Base-by-base conservation (phyloP, 805 yeast genomes). In the Saccharomycopsis selenospora region DNA sequence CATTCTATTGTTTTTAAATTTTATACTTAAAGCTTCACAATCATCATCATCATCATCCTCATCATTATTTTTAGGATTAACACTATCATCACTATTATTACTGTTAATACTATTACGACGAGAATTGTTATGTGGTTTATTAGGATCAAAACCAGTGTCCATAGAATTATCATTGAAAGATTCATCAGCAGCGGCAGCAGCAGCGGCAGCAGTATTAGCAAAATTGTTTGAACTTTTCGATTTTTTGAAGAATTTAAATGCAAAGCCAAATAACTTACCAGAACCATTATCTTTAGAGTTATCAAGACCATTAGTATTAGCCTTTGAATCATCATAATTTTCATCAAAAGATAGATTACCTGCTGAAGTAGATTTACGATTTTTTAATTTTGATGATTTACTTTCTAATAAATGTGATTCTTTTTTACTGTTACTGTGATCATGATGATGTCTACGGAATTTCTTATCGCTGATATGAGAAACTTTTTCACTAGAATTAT, bases 201-300 rank as follows among this genome's bases (percentile, higher is more conserved):
- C n/a, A 33, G 29, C 29, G 11, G 11, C 29, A 8, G 7, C 29
- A 11, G 29, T 8, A 11, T 7, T 11, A 8, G 29, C 29, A 27
- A 27, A 27, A 26, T 48, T 51, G n/a, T 40, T 36, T 17, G 46
- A 45, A 22, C 53, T 49, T 17, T 52, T 52, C 3, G 53, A 46
- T 33, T 50, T 52, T 33, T 52, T 52, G 42, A 52, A 52, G n/a
- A 52, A 41, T 27, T 52, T 52, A 27, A 52, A 14, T 13, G 55
- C 55, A 47, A 52, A 52, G 6, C 55, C 55, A 43, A 52, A 44
- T 8, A 51, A 22, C 26, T 44, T 50, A 14, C 53, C 47, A 20
- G 27, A 14, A 28, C 30, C 26, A 13, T 48, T 36, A 24, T n/a
- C 13, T 10, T 36, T 23, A 6, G 18, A 11, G 22, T 40, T 17